These are phyloP conservation scores for Ganoderma lingzhi DNA, from an alignment of 1,284 basidiomycete species.

Conservation along the genomic window DNA sequence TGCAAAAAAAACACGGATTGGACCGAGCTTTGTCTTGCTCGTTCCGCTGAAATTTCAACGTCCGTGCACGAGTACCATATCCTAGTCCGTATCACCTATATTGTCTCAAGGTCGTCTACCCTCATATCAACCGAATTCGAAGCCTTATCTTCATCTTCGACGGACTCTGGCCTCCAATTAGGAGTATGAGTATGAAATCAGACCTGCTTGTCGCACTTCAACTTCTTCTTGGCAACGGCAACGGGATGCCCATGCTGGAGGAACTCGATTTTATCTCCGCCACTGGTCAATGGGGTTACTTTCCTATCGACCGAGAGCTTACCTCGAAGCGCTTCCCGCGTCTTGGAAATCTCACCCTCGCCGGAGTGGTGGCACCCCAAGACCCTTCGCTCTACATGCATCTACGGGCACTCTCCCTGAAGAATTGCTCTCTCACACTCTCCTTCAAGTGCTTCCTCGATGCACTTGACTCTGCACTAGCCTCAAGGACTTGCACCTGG, in stretches of 20 bases:
- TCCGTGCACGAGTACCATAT: neutral
- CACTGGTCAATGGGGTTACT: no score
- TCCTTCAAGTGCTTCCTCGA: neutral
- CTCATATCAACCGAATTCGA: no score
- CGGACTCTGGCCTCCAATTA: no score
- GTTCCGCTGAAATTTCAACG: neutral
- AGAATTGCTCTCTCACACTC: neutral
- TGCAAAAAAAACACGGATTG: neutral
- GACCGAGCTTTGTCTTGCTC: neutral
- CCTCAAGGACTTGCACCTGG: neutral
- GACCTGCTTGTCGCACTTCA: no score
- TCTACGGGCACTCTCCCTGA: neutral
- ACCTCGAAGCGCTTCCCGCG: neutral
- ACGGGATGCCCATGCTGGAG: no score
- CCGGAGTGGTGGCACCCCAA: neutral
- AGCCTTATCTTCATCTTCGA: no score
- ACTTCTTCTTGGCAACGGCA: no score
- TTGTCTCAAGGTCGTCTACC: no score
- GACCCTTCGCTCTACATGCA: neutral
- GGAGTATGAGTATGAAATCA: no score
- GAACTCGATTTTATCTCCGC: no score
- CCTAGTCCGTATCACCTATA: neutral
- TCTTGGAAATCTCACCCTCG: neutral
- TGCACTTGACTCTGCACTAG: neutral
- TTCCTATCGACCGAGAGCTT: neutral